Base-by-base conservation (phyloP, 331 rosid species). In the Stylosanthes scabra region DNA sequence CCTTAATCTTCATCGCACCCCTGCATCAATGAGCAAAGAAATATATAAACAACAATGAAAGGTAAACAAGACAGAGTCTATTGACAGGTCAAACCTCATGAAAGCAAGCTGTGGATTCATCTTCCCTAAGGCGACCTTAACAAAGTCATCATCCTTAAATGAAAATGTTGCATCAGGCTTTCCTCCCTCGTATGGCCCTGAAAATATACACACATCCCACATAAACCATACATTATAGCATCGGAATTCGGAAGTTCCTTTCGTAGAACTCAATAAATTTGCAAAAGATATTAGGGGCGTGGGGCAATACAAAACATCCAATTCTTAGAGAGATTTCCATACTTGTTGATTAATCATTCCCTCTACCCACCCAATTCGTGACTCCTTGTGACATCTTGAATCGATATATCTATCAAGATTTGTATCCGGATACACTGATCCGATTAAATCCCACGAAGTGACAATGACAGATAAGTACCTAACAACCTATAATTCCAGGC, bases 51-150 rank as follows among this genome's bases (percentile, higher is more conserved):
- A 59, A 28, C 31, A 52, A 68, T 45, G 25, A 76, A 55, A 50
- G 55, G 55, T 61, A 7, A 69, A 66, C 16, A 11, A 50, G 14
- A 52, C 8, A 2, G 49, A 41, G 28, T 20, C 10, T 11, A 66
- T 46, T 27, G 9, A 73, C 67, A 71, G 60, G 65, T 15, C 70
- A 31, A 63, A 89, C 97, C 93, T 90, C 92, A 91, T 86, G 86
- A 95, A 95, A 77, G 97, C 99, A 11, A 95, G 72, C 77, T 90
- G 97, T 0, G 99, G 97, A 80, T 88, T 91, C 97, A 89, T 84
- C 86, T 91, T 90, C 67, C 99, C 97, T 50, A 88, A 40, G 25
- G 97, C 97, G 79, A 95, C 80, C 87, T 91, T 91, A 55, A 95
- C 74, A 68, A 95, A 95, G 83, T 95, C 99, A 4, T 91, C 96